A percentile compares a stretch with the other conserved stretches of the same genome.
Conservation (phyloP, 164 flowering plant genomes). For the Berberis thunbergii region DNA sequence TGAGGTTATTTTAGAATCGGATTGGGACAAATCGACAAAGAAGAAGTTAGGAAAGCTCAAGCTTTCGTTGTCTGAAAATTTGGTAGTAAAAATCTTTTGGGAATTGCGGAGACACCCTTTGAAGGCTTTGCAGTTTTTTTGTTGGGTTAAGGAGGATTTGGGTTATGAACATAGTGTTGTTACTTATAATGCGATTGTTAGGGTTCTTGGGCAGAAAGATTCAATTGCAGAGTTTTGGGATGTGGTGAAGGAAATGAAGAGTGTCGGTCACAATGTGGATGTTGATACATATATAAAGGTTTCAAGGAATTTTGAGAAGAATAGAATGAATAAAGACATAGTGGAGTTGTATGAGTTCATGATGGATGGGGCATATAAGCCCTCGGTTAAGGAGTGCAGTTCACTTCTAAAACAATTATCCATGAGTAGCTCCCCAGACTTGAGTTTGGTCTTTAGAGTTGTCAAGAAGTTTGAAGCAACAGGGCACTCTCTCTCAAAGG, state of each 20-base stretch:
- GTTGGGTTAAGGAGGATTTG: constrained; percentile 33
- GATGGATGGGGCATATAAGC: constrained; percentile 84
- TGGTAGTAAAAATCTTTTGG: constrained; percentile 48
- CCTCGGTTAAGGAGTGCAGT: constrained; percentile 45
- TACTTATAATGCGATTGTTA: constrained; percentile 60
- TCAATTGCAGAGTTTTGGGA: constrained; percentile 64
- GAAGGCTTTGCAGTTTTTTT: constrained; percentile 59
- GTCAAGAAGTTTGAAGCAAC: constrained; percentile 47
- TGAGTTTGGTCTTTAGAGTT: constrained; percentile 61
- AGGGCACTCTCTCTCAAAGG: constrained; percentile 53
- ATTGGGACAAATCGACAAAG: constrained; percentile 50
- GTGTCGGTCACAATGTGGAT: constrained; percentile 59
- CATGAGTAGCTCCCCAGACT: constrained; percentile 23
- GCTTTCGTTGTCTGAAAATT: constrained; percentile 36
- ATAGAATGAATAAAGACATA: constrained; percentile 59
- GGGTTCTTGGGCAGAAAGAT: constrained; percentile 54
- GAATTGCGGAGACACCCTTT: constrained; percentile 39
- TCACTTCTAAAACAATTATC: constrained; percentile 47
- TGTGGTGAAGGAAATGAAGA: constrained; percentile 60
- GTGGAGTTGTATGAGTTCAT: constrained; percentile 81
- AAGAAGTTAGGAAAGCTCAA: constrained; percentile 36
- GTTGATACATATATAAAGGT: constrained; percentile 68
- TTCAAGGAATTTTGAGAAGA: constrained; percentile 59
- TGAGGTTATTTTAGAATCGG: constrained; percentile 23
- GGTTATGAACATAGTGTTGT: constrained; percentile 45